Conservation (phyloP, 139 green algal species). For the Eudorina sp. region DNA sequence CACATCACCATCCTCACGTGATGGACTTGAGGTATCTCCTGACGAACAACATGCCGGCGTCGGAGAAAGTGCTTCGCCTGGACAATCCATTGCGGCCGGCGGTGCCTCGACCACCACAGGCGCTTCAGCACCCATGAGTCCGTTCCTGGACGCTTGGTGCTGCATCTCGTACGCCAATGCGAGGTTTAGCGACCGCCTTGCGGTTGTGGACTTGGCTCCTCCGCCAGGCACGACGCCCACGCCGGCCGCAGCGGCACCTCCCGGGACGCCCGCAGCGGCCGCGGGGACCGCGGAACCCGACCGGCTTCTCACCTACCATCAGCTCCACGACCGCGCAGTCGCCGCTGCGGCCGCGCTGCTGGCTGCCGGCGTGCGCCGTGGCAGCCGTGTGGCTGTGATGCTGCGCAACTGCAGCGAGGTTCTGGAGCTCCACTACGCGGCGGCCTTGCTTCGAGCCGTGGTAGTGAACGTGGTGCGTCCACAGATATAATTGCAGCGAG, state of each 20-base stretch:
- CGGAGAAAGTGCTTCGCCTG: neutral
- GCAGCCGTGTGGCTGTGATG: constrained; percentile 77
- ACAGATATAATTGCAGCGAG: neutral
- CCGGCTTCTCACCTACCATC: constrained; percentile 54
- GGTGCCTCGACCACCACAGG: neutral
- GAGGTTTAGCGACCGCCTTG: constrained; percentile 56
- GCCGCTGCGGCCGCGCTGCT: constrained; percentile 55
- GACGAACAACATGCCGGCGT: neutral
- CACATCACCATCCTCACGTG: neutral
- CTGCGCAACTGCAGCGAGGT: constrained; percentile 77
- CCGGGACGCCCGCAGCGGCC: neutral
- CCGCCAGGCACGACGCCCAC: neutral
- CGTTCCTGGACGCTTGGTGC: constrained; percentile 19
- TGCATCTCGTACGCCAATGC: constrained; percentile 48
- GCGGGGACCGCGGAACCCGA: neutral
- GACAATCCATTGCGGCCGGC: neutral
- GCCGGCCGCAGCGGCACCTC: neutral
- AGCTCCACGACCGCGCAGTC: constrained; percentile 52
- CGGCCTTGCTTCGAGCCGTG: constrained; percentile 75
- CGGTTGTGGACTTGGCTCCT: constrained; percentile 63
- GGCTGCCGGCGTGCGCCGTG: constrained; percentile 47
- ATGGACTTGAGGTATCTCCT: neutral
- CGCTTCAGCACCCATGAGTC: neutral
- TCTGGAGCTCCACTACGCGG: constrained; percentile 84
- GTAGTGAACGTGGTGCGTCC: constrained; percentile 80